These are phyloP conservation scores for Avena atlantica DNA, from an alignment of 176 grass and related monocot species.

Conservation along the genomic window DNA sequence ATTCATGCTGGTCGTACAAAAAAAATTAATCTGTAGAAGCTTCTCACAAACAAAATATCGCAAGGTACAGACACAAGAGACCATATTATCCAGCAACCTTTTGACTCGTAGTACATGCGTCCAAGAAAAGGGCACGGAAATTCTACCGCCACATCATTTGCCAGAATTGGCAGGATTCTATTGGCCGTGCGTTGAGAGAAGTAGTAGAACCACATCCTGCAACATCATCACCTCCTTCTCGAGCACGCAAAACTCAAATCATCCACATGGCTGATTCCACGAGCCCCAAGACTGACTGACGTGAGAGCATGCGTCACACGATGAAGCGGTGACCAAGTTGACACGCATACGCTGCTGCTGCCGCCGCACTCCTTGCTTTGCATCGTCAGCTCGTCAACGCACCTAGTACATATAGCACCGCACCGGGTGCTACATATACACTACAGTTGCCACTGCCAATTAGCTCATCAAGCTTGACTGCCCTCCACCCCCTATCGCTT, in stretches of 20 bases:
- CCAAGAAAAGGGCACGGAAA: too few relatives aligned
- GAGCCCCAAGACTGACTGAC: not conserved
- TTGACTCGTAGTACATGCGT: too few relatives aligned
- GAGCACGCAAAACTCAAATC: not conserved
- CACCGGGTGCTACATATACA: not conserved
- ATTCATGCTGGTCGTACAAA: too few relatives aligned
- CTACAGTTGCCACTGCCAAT: not conserved
- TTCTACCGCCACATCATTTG: too few relatives aligned
- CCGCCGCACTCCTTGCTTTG: not conserved
- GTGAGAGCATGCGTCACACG: conserved; percentile 21
- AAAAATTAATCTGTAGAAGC: too few relatives aligned
- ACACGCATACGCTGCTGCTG: not conserved
- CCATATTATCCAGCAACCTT: too few relatives aligned
- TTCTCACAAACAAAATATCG: too few relatives aligned
- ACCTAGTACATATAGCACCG: not conserved
- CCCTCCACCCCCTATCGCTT: too few relatives aligned
- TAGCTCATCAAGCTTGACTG: not conserved
- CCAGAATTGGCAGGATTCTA: too few relatives aligned
- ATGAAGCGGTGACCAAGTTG: not conserved
- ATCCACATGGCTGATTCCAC: not conserved
- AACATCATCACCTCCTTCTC: not conserved
- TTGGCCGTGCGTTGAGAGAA: not conserved
- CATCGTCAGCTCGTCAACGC: not conserved
- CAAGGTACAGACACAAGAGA: too few relatives aligned
- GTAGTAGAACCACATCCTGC: not conserved